Evolutionary conservation across 768 basidiomycete species (phyloP), one percentile per base, ranked within the genome.

Genomic region (Pulveroboletus frians): DNA sequence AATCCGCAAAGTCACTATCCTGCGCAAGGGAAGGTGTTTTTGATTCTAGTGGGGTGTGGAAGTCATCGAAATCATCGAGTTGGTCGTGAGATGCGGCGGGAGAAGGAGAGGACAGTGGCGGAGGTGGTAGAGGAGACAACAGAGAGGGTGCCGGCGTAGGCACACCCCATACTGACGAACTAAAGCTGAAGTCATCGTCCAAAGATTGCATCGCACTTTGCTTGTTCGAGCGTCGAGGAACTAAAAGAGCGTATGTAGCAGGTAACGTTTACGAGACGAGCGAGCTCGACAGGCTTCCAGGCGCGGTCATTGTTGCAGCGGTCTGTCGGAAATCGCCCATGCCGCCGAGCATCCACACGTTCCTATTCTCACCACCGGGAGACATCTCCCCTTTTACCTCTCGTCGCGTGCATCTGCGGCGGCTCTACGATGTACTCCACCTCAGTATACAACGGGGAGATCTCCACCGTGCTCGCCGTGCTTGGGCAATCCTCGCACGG

Each of bases 1-100:
- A 92, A 56, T 92, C 89, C 43, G 83, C 88, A 67, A 90, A 90
- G 50, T 90, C 88, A 56, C 90, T 91, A 39, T 87, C 84, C 13
- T 64, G 68, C 15, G 40, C 64, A 14, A 69, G 39, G 20, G 66
- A 68, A 20, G 68, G 64, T 1, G 72, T 76, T 26, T 73, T 71
- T 30, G 78, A 78, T 54, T 53, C 70, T 61, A 53, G 70, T 65
- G 54, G 78, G 77, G 66, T 76, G 58, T 76, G 76, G 46, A 77
- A 74, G 51, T 72, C 68, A 18, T 68, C 69, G 58, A 83, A 82
- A 46, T 81, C 80, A 48, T 83, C 78, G 57, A 77, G 71, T 32
- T 67, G 66, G 66, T 67, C 51, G 59, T 69, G 61, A 58, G 60
- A 58, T 30, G 27, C 27, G 15, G 59, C 56, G 20, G 69, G 66